Evolutionary conservation across 192 early-diverging fungal genomes (phyloP), one percentile per base, ranked within the genome.

Genomic region (Entomortierella chlamydospora): DNA sequence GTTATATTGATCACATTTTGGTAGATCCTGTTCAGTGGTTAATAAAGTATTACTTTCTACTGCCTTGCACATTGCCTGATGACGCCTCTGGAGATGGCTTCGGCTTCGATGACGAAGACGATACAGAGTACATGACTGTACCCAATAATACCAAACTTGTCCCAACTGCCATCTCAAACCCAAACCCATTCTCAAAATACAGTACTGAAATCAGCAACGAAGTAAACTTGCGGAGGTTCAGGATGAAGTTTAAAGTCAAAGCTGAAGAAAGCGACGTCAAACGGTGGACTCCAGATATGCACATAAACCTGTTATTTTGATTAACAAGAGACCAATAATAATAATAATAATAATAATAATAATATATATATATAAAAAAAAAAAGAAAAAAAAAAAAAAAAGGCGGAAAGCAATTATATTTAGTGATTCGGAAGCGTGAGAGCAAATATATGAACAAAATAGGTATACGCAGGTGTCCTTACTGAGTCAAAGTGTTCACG

Each of bases 201-300:
- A 92, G 30, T 13, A 97, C 85, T 0, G 93, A 95, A 26, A 97
- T 85, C 17, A 95, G 61, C 34, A 97, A 74, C 23, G 92, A 93
- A 13, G 93, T 90, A 41, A 95, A 91, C 77, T 97, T 97, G 26
- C 96, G 90, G 23, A 97, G 68, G 53, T 92, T 94, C 18, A 97
- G 84, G 10, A 97, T 91, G 12, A 97, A 86, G 67, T 96, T 97
- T 28, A 96, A 81, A 0, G 96, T 95, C 8, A 97, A 83, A 13
- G 94, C 90, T 20, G 93, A 83, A 3, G 93, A 89, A 72, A 95
- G 82, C 1, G 93, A 88, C 4, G 91, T 92, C 72, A 97, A 79
- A 28, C 89, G 85, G 55, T 95, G 93, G 0, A 97, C 96, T 8
- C 94, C 96, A 33, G 94, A 90, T 6, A 95, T 93, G 62, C 96